Conservation (phyloP, 306 rosid genomes). For the Cicer bijugum region DNA sequence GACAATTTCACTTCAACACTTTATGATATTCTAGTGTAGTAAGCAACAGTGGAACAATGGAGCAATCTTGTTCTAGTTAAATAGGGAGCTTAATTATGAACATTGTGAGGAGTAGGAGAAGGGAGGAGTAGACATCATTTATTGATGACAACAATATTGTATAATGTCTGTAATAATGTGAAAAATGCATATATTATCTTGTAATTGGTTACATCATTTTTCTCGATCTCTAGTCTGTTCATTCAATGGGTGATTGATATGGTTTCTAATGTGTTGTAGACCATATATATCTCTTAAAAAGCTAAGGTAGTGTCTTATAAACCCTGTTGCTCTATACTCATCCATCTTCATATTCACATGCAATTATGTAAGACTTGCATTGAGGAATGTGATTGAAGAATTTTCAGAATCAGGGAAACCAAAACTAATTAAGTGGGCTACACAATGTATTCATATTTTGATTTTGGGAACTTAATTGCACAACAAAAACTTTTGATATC, state of each 20-base stretch:
- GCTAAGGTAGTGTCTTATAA: conserved; percentile 7
- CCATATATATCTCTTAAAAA: conserved; percentile 31
- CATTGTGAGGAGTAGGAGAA: conserved; percentile 42
- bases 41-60: conserved; percentile 19
- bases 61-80: conserved; percentile 31
- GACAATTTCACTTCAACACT: conserved; percentile 27
- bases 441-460: too few relatives aligned
- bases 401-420: conserved; percentile 31
- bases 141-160: conserved; percentile 37
- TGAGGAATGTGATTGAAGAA: conserved; percentile 22
- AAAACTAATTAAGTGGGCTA: background rate
- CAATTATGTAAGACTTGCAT: conserved; percentile 21
- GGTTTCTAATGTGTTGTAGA: conserved; percentile 32
- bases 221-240: conserved; percentile 18
- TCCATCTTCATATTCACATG: conserved; percentile 33
- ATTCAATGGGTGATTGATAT: conserved; percentile 15
- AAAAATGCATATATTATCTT: conserved; percentile 42
- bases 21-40: conserved; percentile 45
- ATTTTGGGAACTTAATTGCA: too few relatives aligned
- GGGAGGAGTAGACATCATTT: conserved; percentile 39
- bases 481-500: too few relatives aligned
- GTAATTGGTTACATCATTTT: conserved; percentile 14
- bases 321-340: conserved; percentile 8
- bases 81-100: conserved; percentile 47
- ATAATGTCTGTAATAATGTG: conserved; percentile 44